Base-by-base conservation (phyloP, 345 rosid species). In the Melaleuca alternifolia region DNA sequence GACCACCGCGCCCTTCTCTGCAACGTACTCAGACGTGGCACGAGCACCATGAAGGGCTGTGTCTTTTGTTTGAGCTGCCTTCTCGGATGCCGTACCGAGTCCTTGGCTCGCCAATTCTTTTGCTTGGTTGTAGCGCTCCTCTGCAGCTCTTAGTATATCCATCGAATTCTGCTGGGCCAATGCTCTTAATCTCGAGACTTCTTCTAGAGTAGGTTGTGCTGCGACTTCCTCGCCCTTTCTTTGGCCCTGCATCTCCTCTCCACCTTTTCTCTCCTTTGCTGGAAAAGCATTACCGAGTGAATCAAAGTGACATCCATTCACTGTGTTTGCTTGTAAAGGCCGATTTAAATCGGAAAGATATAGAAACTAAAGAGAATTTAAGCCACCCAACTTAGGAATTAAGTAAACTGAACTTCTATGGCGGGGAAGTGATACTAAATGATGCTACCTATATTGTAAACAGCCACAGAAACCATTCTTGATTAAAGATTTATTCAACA, bases 141-240 rank as follows among this genome's bases (percentile, higher is more conserved):
- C 92, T 0, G 94, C 95, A 28, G 91, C 95, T 51, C 85, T 83
- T 13, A 94, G 20, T 5, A 90, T 89, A 52, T 93, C 94, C 87
- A 88, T 84, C 0, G 96, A 92, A 51, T 85, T 92, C 89, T 93
- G 92, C 88, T 94, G 98, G 44, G 95, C 97, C 51, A 28, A 54
- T 26, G 86, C 91, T 89, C 95, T 90, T 50, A 84, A 87, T 46
- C 88, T 90, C 7, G 90, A 87, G n/a, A 92, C 90, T 87, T 94
- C 93, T 51, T 94, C 94, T 10, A 92, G 79, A 7, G 95, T 87
- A 12, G 87, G 89, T 59, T 82, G 89, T 53, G 84, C 56, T 82
- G 83, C 86, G 33, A 84, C 86, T 52, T 89, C 92, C 61, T 86
- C 57, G 83, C 76, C 85, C 50, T 51, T 88, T 41, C 12, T 28